Conservation (phyloP, 441 rosid species). For the Populus hybrid region DNA sequence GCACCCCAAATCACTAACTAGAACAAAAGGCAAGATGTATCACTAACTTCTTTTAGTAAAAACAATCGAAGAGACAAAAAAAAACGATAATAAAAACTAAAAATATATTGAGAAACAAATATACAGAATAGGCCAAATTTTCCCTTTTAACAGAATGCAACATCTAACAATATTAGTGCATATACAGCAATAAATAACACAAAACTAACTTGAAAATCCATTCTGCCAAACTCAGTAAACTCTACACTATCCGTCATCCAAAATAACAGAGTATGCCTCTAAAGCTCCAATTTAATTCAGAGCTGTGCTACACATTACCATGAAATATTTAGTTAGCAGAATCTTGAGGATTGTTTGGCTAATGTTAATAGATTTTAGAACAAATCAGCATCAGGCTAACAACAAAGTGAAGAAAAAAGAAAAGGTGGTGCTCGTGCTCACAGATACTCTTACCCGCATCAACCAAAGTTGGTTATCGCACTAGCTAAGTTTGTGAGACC, state of each 20-base stretch:
- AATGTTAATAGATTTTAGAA: neutral
- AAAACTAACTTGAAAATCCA: neutral
- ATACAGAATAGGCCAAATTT: neutral
- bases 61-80: neutral
- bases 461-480: neutral
- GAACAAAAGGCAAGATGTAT: constrained; percentile 10
- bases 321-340: neutral
- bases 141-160: neutral
- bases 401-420: neutral
- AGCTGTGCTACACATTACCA: neutral
- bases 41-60: constrained; percentile 12
- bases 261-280: neutral
- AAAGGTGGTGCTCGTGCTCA: neutral
- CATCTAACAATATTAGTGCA: neutral
- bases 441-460: neutral
- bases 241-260: neutral
- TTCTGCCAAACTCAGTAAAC: neutral
- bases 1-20: constrained; percentile 7
- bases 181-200: neutral
- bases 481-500: neutral
- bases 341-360: neutral
- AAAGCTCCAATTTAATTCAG: neutral
- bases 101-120: neutral
- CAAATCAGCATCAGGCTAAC: constrained; percentile 1
- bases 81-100: neutral